Evolutionary conservation across 805 yeast species (phyloP).

Genomic region (Wickerhamia fluorescens): DNA sequence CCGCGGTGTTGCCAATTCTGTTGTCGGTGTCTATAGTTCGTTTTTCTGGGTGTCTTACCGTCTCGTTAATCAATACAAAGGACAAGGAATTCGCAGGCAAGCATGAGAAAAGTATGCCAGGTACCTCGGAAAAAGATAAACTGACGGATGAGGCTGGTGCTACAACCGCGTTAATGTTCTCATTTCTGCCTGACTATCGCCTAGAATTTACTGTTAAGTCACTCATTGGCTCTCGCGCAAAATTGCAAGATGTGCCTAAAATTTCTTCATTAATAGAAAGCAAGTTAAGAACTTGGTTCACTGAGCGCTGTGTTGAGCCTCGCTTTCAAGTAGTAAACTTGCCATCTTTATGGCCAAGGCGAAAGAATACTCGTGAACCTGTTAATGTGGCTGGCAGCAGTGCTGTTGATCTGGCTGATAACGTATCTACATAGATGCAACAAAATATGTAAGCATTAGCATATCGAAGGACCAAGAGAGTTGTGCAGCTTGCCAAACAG

Average conservation of each 20-base stretch:
- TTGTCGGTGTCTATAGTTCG: slow-evolving; percentile 82
- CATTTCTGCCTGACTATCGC: slow-evolving; percentile 86
- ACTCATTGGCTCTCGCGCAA: slow-evolving; percentile 85
- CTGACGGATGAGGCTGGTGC: slow-evolving; percentile 7
- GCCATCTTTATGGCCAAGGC: slow-evolving; percentile 81
- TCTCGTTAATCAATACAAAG: slow-evolving; percentile 51
- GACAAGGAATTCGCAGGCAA: slow-evolving; percentile 23
- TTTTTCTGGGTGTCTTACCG: slow-evolving; percentile 84
- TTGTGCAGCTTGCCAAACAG: too few relatives aligned
- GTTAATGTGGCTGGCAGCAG: too few relatives aligned
- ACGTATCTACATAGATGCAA: too few relatives aligned
- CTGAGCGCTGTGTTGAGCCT: slow-evolving; percentile 91
- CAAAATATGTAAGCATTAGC: too few relatives aligned
- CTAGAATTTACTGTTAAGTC: slow-evolving; percentile 86
- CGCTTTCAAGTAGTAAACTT: slow-evolving; percentile 77
- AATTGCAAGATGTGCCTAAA: slow-evolving; percentile 89
- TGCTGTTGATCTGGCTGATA: too few relatives aligned
- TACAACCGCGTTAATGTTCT: slow-evolving; percentile 78
- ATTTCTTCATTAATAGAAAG: slow-evolving; percentile 78
- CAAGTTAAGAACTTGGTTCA: slow-evolving; percentile 79
- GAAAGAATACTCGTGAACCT: slow-evolving; percentile 30
- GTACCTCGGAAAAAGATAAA: slow-evolving; percentile 5
- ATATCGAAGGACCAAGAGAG: too few relatives aligned
- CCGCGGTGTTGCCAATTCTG: slow-evolving; percentile 83
- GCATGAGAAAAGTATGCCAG: slow-evolving; percentile 1